Evolutionary conservation across 2,329 filamentous ascomycete genomes (phyloP).

Genomic region (Fusarium drepaniforme): DNA sequence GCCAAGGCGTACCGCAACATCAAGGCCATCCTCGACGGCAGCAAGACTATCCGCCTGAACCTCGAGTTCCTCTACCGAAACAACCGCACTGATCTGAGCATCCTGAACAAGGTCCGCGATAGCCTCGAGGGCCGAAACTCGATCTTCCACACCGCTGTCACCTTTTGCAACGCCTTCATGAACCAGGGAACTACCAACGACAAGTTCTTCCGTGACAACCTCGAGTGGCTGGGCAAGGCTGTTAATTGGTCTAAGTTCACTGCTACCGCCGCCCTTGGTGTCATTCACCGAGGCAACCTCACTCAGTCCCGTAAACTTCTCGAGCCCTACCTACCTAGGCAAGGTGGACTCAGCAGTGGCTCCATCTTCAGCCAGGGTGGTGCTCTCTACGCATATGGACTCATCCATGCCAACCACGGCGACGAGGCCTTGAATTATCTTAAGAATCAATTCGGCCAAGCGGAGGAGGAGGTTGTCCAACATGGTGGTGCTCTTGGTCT

Average conservation of each 20-base stretch:
- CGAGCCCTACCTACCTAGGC: constrained; percentile 91
- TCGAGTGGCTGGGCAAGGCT: constrained; percentile 98
- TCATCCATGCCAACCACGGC: constrained; percentile 98
- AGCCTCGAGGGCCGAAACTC: constrained; percentile 96
- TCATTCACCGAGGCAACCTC: constrained; percentile 96
- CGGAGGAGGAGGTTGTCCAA: constrained; percentile 92
- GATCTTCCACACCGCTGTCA: constrained; percentile 98
- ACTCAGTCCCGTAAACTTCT: constrained; percentile 93
- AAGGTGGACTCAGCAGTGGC: constrained; percentile 78
- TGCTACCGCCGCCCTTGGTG: constrained; percentile 93
- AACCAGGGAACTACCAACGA: constrained; percentile 98
- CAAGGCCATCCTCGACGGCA: constrained; percentile 81
- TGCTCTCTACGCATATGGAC: constrained; percentile 92
- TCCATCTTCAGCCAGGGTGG: constrained; percentile 97
- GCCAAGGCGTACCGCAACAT: constrained; percentile 73
- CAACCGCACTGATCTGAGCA: constrained; percentile 91
- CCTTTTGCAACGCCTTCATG: constrained; percentile 99
- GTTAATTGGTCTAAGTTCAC: constrained; percentile 99
- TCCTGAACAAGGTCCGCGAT: constrained; percentile 96
- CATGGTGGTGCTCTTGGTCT: constrained; percentile 95
- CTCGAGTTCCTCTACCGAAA: constrained; percentile 97
- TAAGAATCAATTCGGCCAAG: constrained; percentile 78
- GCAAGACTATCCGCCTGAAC: constrained; percentile 93
- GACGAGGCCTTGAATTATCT: constrained; percentile 89
- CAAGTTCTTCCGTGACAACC: constrained; percentile 97